These are phyloP conservation scores for Pleurotus sapidus DNA, from an alignment of 768 basidiomycete genomes.

Conservation along the genomic window DNA sequence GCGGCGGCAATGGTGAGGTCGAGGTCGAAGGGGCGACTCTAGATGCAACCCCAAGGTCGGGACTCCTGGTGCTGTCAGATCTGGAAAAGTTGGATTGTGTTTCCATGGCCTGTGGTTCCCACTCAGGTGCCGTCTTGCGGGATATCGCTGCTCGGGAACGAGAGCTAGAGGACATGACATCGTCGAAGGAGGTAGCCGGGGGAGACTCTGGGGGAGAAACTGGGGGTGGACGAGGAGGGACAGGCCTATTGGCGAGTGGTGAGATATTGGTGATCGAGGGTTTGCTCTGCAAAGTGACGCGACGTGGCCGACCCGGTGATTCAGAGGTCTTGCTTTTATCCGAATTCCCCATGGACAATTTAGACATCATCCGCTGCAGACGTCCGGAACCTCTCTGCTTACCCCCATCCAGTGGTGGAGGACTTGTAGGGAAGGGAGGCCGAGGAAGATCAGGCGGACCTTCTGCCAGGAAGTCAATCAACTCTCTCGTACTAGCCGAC, in stretches of 20 bases:
- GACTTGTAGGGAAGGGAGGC: slow-evolving; percentile 36
- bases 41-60: background rate
- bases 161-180: slow-evolving; percentile 21
- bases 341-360: slow-evolving; percentile 51
- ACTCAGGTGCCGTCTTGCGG: slow-evolving; percentile 25
- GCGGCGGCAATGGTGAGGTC: background rate
- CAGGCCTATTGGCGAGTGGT: slow-evolving; percentile 53
- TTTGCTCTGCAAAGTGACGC: background rate
- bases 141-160: slow-evolving; percentile 23
- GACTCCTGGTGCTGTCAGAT: background rate
- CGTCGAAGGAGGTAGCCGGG: slow-evolving; percentile 35
- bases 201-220: slow-evolving; percentile 48
- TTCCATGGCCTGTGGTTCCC: slow-evolving; percentile 16
- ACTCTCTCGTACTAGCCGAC: slow-evolving; percentile 46
- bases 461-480: slow-evolving; percentile 55
- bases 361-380: slow-evolving; percentile 82
- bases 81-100: slow-evolving; percentile 2
- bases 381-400: slow-evolving; percentile 57
- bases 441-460: slow-evolving; percentile 44
- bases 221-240: slow-evolving; percentile 50
- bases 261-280: slow-evolving; percentile 20
- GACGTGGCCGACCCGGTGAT: background rate
- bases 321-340: slow-evolving; percentile 26
- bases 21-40: background rate
- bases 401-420: slow-evolving; percentile 52